Conservation (phyloP, 345 rosid species). For the Melaleuca quinquenervia region DNA sequence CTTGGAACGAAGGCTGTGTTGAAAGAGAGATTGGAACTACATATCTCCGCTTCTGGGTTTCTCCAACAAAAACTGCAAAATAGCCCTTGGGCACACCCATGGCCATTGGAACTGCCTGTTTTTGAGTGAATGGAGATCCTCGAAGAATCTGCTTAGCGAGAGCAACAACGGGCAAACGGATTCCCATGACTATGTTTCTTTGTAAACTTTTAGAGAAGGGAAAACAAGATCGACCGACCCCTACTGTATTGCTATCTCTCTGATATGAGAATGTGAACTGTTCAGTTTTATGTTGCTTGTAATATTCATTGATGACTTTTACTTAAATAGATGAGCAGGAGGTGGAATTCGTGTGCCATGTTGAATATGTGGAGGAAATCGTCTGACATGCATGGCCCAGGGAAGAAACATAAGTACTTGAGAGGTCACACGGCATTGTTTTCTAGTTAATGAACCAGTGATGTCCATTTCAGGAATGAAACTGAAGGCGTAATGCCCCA, state of each 20-base stretch:
- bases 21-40: constrained; percentile 18
- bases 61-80: constrained; percentile 29
- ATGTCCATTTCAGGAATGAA: background rate
- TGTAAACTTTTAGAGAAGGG: background rate
- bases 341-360: background rate
- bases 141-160: background rate
- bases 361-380: background rate
- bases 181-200: background rate
- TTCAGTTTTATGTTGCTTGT: background rate
- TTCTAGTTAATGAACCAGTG: background rate
- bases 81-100: constrained; percentile 14
- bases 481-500: background rate
- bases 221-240: background rate
- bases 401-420: background rate
- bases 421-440: background rate
- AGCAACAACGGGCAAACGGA: background rate
- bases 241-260: background rate
- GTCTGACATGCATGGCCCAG: background rate
- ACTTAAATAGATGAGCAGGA: background rate
- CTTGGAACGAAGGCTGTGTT: constrained; percentile 18
- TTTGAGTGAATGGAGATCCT: background rate
- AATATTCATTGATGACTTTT: background rate
- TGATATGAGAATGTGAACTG: background rate
- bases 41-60: constrained; percentile 12
- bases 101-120: background rate